phyloP scores from a whole-genome alignment of 2,329 filamentous ascomycete species.

The Ophiostoma sp. region DNA sequence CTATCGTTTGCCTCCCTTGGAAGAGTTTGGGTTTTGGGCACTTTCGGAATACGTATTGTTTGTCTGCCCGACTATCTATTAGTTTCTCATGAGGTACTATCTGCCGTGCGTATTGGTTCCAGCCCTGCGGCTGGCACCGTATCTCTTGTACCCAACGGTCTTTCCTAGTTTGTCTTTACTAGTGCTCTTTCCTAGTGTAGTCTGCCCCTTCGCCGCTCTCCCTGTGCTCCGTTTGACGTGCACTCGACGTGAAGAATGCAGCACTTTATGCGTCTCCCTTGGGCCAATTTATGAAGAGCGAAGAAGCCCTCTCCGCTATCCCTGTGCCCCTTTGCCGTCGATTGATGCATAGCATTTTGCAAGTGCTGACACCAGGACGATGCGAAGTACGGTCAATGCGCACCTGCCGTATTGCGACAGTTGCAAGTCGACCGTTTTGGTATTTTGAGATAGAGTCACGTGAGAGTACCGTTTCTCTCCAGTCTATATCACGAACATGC shows the following conservation, averaged over 20 bases:
- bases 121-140: neutral
- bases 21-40: too few species aligned
- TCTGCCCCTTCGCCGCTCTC: neutral
- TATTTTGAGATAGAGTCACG: neutral
- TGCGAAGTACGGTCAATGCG: neutral
- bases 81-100: neutral
- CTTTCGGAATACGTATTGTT: neutral
- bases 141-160: neutral
- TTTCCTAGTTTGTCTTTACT: neutral
- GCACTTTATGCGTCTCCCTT: slow-evolving; percentile 6
- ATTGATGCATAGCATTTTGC: neutral
- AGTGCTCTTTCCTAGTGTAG: neutral
- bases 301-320: neutral
- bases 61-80: neutral
- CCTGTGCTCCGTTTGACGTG: slow-evolving; percentile 6
- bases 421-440: neutral
- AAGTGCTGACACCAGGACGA: neutral
- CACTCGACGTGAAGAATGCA: neutral
- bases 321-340: slow-evolving; percentile 2
- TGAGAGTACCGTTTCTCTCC: neutral
- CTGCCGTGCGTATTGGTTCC: neutral
- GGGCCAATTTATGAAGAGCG: neutral
- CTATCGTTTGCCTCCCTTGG: neutral
- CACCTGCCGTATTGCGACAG: neutral
- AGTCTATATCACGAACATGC: neutral